These are phyloP conservation scores for Botryotinia narcissicola DNA, from an alignment of 2,329 filamentous ascomycete genomes.

Conservation along the genomic window DNA sequence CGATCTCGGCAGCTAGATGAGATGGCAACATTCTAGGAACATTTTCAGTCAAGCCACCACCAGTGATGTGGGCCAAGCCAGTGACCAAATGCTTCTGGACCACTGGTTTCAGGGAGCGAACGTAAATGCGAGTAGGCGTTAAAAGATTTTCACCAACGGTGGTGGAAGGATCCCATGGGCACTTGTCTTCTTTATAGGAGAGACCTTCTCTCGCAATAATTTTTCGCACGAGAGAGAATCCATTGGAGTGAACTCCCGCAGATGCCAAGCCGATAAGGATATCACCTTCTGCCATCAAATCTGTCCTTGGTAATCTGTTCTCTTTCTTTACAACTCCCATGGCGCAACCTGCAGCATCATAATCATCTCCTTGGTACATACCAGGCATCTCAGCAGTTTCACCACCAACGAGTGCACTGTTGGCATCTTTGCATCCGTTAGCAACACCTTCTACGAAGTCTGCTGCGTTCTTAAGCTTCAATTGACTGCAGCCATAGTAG, in stretches of 20 bases:
- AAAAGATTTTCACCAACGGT: conserved; percentile 75
- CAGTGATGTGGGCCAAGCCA: conserved; percentile 95
- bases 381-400: conserved; percentile 99
- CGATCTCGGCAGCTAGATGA: conserved; percentile 75
- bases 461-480: conserved; percentile 74
- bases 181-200: conserved; percentile 65
- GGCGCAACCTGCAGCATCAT: conserved; percentile 88
- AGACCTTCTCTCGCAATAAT: conserved; percentile 75
- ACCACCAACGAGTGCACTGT: conserved; percentile 90
- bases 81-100: conserved; percentile 67
- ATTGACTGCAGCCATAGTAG: conserved; percentile 91
- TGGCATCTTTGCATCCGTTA: conserved; percentile 77
- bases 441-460: conserved; percentile 92
- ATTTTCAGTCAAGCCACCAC: conserved; percentile 89
- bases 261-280: conserved; percentile 82
- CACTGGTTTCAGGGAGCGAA: conserved; percentile 72
- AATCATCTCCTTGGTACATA: conserved; percentile 79
- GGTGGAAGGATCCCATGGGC: conserved; percentile 69
- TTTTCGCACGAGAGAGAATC: conserved; percentile 92
- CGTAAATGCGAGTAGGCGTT: conserved; percentile 91
- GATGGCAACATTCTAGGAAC: conserved; percentile 88
- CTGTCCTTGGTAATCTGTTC: conserved; percentile 70
- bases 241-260: conserved; percentile 90
- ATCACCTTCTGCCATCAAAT: conserved; percentile 77
- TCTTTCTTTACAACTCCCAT: conserved; percentile 75